These are phyloP conservation scores for Zygoascus biomembranicola DNA, from an alignment of 805 yeast genomes.

Conservation along the genomic window DNA sequence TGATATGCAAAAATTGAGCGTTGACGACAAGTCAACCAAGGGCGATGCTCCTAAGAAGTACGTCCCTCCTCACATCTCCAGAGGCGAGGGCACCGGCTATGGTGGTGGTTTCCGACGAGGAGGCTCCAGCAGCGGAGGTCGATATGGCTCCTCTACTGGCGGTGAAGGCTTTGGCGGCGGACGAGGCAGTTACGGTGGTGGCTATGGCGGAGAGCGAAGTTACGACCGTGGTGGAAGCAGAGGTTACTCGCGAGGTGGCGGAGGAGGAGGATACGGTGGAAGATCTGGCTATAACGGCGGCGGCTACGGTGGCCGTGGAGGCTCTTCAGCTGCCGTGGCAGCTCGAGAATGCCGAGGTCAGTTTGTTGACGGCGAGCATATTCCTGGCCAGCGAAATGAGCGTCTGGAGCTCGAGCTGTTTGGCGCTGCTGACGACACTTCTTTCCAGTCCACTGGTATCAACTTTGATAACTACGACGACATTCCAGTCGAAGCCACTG, in stretches of 20 bases:
- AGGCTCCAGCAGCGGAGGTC: constrained; percentile 5
- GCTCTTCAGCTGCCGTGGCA: constrained; percentile 32
- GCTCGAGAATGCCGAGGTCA: constrained; percentile 45
- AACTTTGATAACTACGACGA: constrained; percentile 98
- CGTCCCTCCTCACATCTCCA: constrained; percentile 47
- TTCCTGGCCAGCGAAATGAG: constrained; percentile 68
- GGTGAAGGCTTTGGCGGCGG: constrained; percentile 9
- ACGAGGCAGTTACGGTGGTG: constrained; percentile 15
- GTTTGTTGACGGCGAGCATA: constrained; percentile 82
- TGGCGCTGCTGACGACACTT: constrained; percentile 66
- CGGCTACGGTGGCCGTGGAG: constrained; percentile 26
- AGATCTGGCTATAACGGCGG: constrained; percentile 21
- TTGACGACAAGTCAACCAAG: constrained; percentile 28
- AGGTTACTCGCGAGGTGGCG: constrained; percentile 19
- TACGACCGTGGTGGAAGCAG: constrained; percentile 17
- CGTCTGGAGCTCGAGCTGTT: constrained; percentile 70
- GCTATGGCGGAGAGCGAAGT: constrained; percentile 7
- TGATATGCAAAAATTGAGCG: constrained; percentile 49
- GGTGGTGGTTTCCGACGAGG: constrained; percentile 7
- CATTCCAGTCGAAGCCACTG: constrained; percentile 96
- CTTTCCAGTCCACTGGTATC: constrained; percentile 89
- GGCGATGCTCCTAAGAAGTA: constrained; percentile 28
- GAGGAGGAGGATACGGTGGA: constrained; percentile 24
- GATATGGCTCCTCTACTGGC: constrained; percentile 1
- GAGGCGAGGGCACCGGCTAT: constrained; percentile 9